Percentiles rank a stretch among this genome's conserved stretches.
Evolutionary conservation across 2,329 filamentous ascomycete genomes (phyloP).

Genomic region (Nemania sp.): DNA sequence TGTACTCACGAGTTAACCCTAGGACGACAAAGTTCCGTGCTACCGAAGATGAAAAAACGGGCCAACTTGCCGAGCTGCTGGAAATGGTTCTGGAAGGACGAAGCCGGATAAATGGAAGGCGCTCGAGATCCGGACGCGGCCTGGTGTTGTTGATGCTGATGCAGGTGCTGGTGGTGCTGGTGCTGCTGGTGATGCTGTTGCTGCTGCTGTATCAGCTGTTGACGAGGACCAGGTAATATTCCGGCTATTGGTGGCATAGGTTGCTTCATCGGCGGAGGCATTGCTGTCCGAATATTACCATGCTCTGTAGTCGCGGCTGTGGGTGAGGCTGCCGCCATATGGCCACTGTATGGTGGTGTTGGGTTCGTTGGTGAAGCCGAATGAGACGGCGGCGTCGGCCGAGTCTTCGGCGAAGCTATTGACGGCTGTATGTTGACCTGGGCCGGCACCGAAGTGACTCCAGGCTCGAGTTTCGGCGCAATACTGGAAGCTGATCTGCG

Average conservation of each 20-base stretch:
- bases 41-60: conserved; percentile 50
- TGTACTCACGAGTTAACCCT: conserved; percentile 71
- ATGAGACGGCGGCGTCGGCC: conserved; percentile 83
- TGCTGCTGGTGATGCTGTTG: conserved; percentile 31
- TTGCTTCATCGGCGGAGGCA: conserved; percentile 49
- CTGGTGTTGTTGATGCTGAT: conserved; percentile 28
- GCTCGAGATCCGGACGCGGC: conserved; percentile 48
- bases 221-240: conserved; percentile 42
- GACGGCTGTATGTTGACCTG: conserved; percentile 57
- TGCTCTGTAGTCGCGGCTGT: conserved; percentile 53
- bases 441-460: conserved; percentile 51
- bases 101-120: conserved; percentile 73
- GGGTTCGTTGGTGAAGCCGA: conserved; percentile 60
- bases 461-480: conserved; percentile 72
- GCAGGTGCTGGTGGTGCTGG: conserved; percentile 18
- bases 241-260: conserved; percentile 43
- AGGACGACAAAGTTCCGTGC: conserved; percentile 67
- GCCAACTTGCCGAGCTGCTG: conserved; percentile 89
- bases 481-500: conserved; percentile 75
- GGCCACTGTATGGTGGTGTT: conserved; percentile 46
- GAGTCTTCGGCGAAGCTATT: conserved; percentile 68
- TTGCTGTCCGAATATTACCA: conserved; percentile 48
- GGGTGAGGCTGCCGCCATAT: conserved; percentile 49
- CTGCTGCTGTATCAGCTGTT: conserved; percentile 43
- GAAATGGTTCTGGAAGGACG: conserved; percentile 87